phyloP scores from a whole-genome alignment of 345 rosid species.

The Luvunga scandens region DNA sequence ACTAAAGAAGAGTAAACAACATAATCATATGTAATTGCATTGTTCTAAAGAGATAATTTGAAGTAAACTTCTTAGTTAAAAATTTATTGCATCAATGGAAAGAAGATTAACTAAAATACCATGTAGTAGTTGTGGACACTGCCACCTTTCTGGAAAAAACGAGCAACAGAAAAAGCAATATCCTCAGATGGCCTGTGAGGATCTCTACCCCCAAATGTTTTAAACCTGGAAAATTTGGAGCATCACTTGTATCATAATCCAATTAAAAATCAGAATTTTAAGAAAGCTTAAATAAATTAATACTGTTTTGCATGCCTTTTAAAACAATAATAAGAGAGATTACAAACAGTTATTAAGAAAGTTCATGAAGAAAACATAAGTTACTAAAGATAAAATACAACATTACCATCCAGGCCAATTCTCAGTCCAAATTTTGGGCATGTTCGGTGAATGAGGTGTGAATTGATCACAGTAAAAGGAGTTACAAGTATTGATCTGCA shows the following conservation, averaged over 20 bases:
- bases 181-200: constrained; percentile 95
- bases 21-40: background rate
- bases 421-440: constrained; percentile 97
- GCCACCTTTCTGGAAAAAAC: constrained; percentile 95
- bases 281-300: background rate
- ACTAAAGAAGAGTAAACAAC: constrained; percentile 39
- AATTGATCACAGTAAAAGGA: constrained; percentile 85
- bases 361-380: background rate
- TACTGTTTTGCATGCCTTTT: background rate
- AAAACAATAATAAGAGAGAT: background rate
- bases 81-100: background rate
- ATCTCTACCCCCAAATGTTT: constrained; percentile 81
- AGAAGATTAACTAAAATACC: constrained; percentile 42
- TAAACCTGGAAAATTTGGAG: constrained; percentile 54
- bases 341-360: background rate
- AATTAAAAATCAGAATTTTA: constrained; percentile 3
- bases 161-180: constrained; percentile 84
- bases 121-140: constrained; percentile 86
- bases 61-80: background rate
- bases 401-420: constrained; percentile 99
- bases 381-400: constrained; percentile 2
- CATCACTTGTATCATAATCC: background rate
- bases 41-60: background rate
- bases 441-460: constrained; percentile 68
- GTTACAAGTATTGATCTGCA: constrained; percentile 86